Percentiles rank a stretch among this genome's conserved stretches.
Conservation (phyloP, 2,329 filamentous ascomycete genomes). For the Diaporthe ilicicola region DNA sequence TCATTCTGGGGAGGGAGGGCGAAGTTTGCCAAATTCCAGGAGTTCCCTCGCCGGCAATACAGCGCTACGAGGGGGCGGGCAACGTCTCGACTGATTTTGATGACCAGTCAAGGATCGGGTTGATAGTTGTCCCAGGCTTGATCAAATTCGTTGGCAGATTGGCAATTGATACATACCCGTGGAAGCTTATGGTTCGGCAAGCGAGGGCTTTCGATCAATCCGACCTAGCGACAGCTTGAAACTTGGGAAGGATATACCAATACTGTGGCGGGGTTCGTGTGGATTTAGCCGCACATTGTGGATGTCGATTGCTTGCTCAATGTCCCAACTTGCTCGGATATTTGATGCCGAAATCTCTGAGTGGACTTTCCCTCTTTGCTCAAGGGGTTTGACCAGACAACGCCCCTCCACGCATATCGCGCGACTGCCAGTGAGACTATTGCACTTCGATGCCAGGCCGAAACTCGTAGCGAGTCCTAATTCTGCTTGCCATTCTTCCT, state of each 20-base stretch:
- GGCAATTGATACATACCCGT: background rate
- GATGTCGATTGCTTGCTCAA: no score
- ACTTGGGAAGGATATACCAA: no score
- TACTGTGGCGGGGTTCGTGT: no score
- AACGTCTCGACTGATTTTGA: background rate
- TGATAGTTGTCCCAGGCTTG: slow-evolving; percentile 12
- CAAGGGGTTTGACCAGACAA: no score
- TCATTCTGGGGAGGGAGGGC: background rate
- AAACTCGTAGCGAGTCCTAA: no score
- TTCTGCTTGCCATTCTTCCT: background rate
- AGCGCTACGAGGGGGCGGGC: background rate
- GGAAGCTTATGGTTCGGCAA: background rate
- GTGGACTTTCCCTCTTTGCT: background rate
- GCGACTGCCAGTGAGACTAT: background rate
- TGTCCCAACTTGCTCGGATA: background rate
- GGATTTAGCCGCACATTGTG: background rate
- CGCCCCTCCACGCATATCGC: background rate
- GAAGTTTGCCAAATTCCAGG: background rate
- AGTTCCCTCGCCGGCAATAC: background rate
- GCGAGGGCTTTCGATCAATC: background rate
- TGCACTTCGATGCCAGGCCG: background rate
- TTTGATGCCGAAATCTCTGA: background rate
- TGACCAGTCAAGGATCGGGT: background rate
- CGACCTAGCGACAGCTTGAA: background rate
- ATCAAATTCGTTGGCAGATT: background rate